A percentile compares a stretch with the other conserved stretches of the same genome.
Conservation (phyloP, 352 stramenopile genomes). For the Globisporangium acanthophoron region DNA sequence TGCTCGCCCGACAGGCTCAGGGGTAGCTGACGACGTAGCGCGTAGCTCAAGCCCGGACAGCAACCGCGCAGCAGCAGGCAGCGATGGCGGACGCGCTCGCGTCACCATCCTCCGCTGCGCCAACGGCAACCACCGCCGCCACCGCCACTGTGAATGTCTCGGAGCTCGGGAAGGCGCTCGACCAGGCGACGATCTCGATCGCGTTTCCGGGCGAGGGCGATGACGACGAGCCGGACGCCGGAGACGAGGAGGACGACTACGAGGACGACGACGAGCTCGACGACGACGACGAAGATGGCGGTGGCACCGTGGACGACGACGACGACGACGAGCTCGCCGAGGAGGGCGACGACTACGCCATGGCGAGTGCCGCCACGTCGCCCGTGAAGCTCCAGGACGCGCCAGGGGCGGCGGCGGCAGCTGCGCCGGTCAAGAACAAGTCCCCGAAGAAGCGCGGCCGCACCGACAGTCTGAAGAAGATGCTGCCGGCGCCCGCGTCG, state of each 20-base stretch:
- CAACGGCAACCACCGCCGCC: constrained; percentile 9
- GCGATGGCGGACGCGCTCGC: not conserved
- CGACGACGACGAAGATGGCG: constrained; percentile 12
- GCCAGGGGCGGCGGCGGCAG: not conserved
- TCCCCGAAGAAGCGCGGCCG: constrained; percentile 80
- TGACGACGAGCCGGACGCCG: constrained; percentile 13
- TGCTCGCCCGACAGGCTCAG: too few relatives aligned
- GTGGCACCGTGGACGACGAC: constrained; percentile 10
- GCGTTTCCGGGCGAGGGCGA: not conserved
- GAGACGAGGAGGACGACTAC: constrained; percentile 9
- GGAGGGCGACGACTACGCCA: constrained; percentile 14
- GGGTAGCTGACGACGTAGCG: too few relatives aligned
- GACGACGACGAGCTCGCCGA: constrained; percentile 11
- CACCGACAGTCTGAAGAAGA: constrained; percentile 80
- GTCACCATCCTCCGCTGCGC: not conserved
- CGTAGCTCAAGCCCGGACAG: too few relatives aligned
- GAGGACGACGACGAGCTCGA: constrained; percentile 8
- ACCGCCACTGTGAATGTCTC: constrained; percentile 37
- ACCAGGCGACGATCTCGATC: constrained; percentile 64
- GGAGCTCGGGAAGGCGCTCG: constrained; percentile 67
- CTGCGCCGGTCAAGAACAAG: constrained; percentile 23
- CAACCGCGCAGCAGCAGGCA: not conserved
- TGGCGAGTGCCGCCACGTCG: constrained; percentile 2
- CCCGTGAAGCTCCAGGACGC: constrained; percentile 16
- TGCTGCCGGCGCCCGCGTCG: constrained; percentile 53